Percentiles rank a stretch among this genome's conserved stretches.
phyloP scores from a whole-genome alignment of 2,329 filamentous ascomycete species.

The Pseudodiploospora longispora region DNA sequence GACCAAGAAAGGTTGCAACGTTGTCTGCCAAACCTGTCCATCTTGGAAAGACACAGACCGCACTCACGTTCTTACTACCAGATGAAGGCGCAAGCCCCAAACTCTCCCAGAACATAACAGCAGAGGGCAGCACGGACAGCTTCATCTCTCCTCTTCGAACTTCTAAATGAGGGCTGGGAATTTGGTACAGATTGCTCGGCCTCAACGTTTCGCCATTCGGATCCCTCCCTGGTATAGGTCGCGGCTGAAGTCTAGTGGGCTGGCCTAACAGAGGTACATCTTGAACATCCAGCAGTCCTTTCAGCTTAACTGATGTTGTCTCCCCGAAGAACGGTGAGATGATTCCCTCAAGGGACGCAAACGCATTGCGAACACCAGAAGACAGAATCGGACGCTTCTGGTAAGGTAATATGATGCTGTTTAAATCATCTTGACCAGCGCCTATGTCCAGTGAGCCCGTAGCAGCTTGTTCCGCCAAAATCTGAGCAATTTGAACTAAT shows the following conservation, averaged over 20 bases:
- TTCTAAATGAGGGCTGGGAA: constrained; percentile 63
- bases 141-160: constrained; percentile 61
- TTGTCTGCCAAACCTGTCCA: constrained; percentile 55
- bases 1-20: constrained; percentile 56
- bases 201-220: constrained; percentile 37
- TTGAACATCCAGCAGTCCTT: constrained; percentile 47
- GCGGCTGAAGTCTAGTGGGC: constrained; percentile 43
- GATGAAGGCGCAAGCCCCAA: constrained; percentile 65
- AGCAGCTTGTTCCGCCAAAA: constrained; percentile 62
- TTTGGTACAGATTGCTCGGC: constrained; percentile 48
- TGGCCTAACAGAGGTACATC: constrained; percentile 48
- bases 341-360: constrained; percentile 37
- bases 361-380: constrained; percentile 36
- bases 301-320: constrained; percentile 29
- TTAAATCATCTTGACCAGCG: constrained; percentile 14
- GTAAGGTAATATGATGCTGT: constrained; percentile 17
- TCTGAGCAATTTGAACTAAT: constrained; percentile 58
- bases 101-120: constrained; percentile 74
- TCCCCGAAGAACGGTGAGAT: constrained; percentile 37
- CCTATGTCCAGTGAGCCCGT: constrained; percentile 38
- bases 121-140: constrained; percentile 66
- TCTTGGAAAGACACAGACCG: constrained; percentile 63
- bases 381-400: constrained; percentile 34
- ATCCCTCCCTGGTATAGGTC: constrained; percentile 35
- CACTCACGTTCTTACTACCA: constrained; percentile 62